phyloP scores from a whole-genome alignment of 1,139 yeast species.

The Pichia sp. region DNA sequence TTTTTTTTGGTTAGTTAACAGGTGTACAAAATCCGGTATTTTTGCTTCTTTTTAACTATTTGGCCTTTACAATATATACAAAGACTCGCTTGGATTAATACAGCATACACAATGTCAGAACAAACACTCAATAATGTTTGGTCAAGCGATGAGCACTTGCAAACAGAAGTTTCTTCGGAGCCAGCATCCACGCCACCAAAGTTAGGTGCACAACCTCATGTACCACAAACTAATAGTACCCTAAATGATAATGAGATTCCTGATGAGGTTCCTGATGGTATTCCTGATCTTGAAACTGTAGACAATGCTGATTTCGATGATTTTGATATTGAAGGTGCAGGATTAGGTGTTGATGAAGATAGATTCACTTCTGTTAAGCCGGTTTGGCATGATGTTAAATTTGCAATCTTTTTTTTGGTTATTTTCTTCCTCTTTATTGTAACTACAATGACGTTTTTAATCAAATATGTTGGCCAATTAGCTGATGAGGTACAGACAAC shows the following conservation, averaged over 20 bases:
- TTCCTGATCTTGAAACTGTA: neutral
- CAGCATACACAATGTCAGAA: neutral
- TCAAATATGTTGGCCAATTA: constrained; percentile 42
- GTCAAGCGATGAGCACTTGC: neutral
- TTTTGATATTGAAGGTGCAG: constrained; percentile 2
- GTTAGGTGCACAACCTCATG: constrained; percentile 13
- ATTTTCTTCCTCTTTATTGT: constrained; percentile 67
- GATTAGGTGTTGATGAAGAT: constrained; percentile 34
- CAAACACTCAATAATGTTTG: neutral
- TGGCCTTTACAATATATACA: too few species aligned
- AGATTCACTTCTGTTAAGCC: constrained; percentile 64
- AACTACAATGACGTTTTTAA: constrained; percentile 57
- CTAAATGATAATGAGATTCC: too few species aligned
- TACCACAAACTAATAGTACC: too few species aligned
- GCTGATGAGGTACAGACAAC: constrained; percentile 43
- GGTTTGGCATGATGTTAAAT: constrained; percentile 67
- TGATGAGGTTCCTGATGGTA: neutral
- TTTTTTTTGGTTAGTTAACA: too few species aligned
- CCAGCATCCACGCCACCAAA: neutral
- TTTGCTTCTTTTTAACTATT: too few species aligned
- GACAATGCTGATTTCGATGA: neutral
- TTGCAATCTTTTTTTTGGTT: constrained; percentile 57
- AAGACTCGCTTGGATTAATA: neutral
- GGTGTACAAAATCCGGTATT: too few species aligned
- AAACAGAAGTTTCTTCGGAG: neutral